Percentiles rank a stretch among this genome's conserved stretches.
Evolutionary conservation across 257 asterid species (phyloP).

Genomic region (Fraxinus cuspidata): DNA sequence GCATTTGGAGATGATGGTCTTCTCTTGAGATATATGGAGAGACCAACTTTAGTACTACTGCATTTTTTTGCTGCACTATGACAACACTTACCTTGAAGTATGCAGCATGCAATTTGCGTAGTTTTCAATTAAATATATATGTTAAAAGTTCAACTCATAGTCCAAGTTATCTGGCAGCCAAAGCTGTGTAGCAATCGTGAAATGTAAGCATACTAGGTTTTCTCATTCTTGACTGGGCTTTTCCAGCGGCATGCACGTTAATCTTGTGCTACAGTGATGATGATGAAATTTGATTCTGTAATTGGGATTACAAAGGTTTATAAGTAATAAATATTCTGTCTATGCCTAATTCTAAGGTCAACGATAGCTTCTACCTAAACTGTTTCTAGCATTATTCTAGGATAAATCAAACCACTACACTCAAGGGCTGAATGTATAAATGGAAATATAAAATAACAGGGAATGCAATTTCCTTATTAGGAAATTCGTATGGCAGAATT

Average conservation of each 20-base stretch:
- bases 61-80: not conserved
- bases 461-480: no score
- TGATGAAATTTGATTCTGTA: no score
- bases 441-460: no score
- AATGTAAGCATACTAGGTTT: not conserved
- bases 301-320: no score
- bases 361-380: no score
- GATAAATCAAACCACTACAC: no score
- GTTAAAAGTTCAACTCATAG: not conserved
- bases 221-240: not conserved
- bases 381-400: no score
- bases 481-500: no score
- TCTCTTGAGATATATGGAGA: constrained; percentile 16
- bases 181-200: not conserved
- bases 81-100: not conserved
- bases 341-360: no score
- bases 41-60: constrained; percentile 9
- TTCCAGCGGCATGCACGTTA: not conserved
- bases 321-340: no score
- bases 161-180: not conserved
- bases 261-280: not conserved
- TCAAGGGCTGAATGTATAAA: no score
- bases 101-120: not conserved
- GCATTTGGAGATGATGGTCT: constrained; percentile 14
- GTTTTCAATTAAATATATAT: not conserved